Evolutionary conservation across 2,329 filamentous ascomycete genomes (phyloP), one percentile per base, ranked within the genome.

Genomic region (Metarhizium guizhouense): DNA sequence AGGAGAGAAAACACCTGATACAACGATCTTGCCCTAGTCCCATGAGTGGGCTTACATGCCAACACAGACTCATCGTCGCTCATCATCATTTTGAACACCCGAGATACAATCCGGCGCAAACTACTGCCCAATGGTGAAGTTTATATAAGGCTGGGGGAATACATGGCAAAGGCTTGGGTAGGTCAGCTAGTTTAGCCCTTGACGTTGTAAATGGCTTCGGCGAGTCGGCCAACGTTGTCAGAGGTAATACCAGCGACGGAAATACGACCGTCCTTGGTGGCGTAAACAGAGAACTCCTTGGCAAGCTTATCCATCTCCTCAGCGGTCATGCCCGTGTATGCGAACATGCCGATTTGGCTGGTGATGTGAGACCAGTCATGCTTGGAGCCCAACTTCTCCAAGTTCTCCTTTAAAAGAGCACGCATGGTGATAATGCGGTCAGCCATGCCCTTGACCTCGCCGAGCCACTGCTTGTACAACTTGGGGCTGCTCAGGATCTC

Each of bases 291-390:
- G 82, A 94, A 90, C 79, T 97, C 90, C 80, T 95, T 91, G 63
- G 92, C 90, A 60, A 99, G 81, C 67, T 78, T 78, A 55, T 93
- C 88, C 90, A 97, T 96, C 78, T 96, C 88, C 76, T 93, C 86
- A 55, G 92, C 78, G 65, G 81, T 93, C 67, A 99, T 79, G 59
- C 94, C 94, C 53, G 94, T 99, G 82, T 95, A 99, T 65, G 94
- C 93, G 70, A 99, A 99, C 94, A 99, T 99, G 77, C 94, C 94
- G 68, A 99, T 99, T 83, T 95, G 90, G 76, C 82, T 92, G 64
- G 94, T 97, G 76, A 99, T 99, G 81, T 99, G 94, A 72, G 87
- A 89, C 94, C 94, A 99, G 80, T 97, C 90, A 75, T 95, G 90
- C 82, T 91, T 91, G 80, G 88, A 94, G 70, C 93, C 93, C 60